phyloP scores from a whole-genome alignment of 2,329 filamentous ascomycete species.

The Parascedosporium putredinis region DNA sequence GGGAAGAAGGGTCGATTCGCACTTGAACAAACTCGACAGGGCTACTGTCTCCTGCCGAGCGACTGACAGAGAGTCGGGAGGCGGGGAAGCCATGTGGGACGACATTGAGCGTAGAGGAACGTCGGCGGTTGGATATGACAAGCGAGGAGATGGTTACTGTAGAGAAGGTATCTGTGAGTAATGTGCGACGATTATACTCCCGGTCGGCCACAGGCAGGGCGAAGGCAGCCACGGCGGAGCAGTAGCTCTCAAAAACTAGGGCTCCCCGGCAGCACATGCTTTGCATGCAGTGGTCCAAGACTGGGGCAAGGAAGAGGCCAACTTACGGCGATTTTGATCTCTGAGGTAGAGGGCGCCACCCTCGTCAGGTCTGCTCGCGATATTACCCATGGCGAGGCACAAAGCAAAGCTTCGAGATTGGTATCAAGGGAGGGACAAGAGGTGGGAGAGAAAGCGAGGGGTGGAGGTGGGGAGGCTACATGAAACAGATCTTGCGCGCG shows the following conservation, averaged over 20 bases:
- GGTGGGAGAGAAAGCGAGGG: neutral
- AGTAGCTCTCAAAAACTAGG: too few relatives aligned
- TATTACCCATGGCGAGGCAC: slow-evolving; percentile 68
- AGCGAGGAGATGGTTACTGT: slow-evolving; percentile 81
- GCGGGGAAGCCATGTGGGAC: slow-evolving; percentile 82
- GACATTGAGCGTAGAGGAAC: slow-evolving; percentile 66
- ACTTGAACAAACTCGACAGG: slow-evolving; percentile 92
- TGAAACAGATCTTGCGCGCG: too few relatives aligned
- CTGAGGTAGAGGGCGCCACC: slow-evolving; percentile 70
- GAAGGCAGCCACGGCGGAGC: neutral
- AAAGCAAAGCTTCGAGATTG: too few relatives aligned
- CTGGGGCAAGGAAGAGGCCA: slow-evolving; percentile 15
- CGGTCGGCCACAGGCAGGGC: slow-evolving; percentile 1
- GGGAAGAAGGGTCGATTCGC: slow-evolving; percentile 21
- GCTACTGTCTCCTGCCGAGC: slow-evolving; percentile 60
- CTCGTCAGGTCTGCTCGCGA: slow-evolving; percentile 82
- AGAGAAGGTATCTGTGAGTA: slow-evolving; percentile 14
- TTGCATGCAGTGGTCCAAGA: neutral
- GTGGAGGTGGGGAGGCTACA: neutral
- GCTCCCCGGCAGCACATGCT: too few relatives aligned
- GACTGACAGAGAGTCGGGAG: slow-evolving; percentile 61
- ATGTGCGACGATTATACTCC: neutral
- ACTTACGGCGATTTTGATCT: slow-evolving; percentile 84
- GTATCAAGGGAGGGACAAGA: neutral
- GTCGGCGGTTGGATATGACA: slow-evolving; percentile 67